Evolutionary conservation across 768 basidiomycete species (phyloP), one percentile per base, ranked within the genome.

Genomic region (Mycena pura): DNA sequence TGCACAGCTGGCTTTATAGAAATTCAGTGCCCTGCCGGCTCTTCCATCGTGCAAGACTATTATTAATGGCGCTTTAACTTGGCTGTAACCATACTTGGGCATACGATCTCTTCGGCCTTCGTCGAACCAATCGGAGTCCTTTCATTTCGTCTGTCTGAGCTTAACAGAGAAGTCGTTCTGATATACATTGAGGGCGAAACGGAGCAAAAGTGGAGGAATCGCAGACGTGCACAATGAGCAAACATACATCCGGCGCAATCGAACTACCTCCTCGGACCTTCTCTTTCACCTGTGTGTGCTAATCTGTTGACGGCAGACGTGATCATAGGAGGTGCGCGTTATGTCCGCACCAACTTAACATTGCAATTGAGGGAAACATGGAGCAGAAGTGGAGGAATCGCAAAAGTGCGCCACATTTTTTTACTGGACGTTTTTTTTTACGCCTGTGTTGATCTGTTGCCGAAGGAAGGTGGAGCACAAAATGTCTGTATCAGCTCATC

Each of bases 271-370:
- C 47, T 19, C 29, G 47, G 31, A 31, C 32, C 46, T 48, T 48
- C 31, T 48, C 15, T 48, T 48, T 48, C 31, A 32, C 47, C 29
- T 17, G 14, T 48, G 47, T 32, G 47, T 32, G n/a, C 31, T 48
- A 32, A 22, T 49, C 19, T 49, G 48, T 36, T 49, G 48, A 49
- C 48, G 36, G 48, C 48, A 49, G 31, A 49, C 21, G 48, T 36
- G 48, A 36, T 49, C 48, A 49, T 49, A 49, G 19, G 48, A 49
- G 34, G 48, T 34, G 32, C 48, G 48, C 32, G n/a, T 49, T 49
- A 49, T 48, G 47, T 11, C 28, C 31, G 29, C 27, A 34, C 47
- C 14, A 49, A 25, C 32, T 49, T 49, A 36, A 49, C 19, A 34
- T 49, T 49, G 14, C 34, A 49, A 34, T 49, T 49, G 32, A 49